These are phyloP conservation scores for Ensete glaucum DNA, from an alignment of 176 grass and related monocot species.

Conservation along the genomic window DNA sequence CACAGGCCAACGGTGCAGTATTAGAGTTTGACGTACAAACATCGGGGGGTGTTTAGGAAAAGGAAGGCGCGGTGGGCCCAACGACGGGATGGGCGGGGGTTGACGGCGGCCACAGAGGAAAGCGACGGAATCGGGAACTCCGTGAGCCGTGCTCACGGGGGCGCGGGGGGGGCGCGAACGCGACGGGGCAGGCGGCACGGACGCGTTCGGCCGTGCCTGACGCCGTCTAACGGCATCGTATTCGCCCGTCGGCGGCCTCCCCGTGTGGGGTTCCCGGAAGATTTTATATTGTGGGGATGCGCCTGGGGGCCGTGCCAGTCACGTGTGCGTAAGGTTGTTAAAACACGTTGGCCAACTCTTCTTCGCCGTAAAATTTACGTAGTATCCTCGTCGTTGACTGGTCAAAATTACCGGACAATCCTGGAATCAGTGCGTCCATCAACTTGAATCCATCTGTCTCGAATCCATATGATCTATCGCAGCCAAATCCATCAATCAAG, in stretches of 20 bases:
- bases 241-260: background rate
- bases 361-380: too few species aligned
- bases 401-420: too few species aligned
- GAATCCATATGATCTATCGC: background rate
- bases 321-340: background rate
- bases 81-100: background rate
- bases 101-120: background rate
- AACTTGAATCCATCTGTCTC: background rate
- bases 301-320: background rate
- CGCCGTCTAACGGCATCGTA: background rate
- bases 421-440: background rate
- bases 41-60: too few species aligned
- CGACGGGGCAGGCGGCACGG: background rate
- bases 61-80: too few species aligned
- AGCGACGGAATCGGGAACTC: background rate
- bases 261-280: background rate
- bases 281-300: background rate
- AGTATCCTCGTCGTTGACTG: too few species aligned
- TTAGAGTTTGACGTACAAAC: too few species aligned
- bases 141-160: background rate
- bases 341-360: background rate
- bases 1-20: too few species aligned
- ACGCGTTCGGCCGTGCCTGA: background rate
- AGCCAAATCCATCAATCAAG: too few species aligned
- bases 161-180: too few species aligned